Evolutionary conservation across 23 red algal species (phyloP), one percentile per base, ranked within the genome.

Genomic region (Pyropia haitanensis): DNA sequence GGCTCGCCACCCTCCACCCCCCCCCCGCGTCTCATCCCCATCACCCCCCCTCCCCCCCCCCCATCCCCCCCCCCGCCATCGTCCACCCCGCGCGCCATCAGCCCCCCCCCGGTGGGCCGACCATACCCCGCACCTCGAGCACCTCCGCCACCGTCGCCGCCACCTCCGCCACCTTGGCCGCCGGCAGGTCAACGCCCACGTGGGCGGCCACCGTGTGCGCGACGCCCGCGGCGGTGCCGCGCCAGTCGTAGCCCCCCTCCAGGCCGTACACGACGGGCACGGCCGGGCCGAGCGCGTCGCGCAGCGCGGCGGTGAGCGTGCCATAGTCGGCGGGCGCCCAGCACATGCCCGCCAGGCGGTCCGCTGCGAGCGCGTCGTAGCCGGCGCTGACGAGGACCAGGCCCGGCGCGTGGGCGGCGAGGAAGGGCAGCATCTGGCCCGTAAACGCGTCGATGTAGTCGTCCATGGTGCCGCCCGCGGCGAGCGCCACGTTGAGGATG

Each of bases 371-470:
- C 6, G 94, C 86, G 61, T 98, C 94, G 70, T 91, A 98, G 17
- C 94, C 94, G 6, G 94, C 94, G 24, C 62, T 73, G 18, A 98
- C 85, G 7, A 98, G 70, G 22, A 98, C 22, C 5, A 98, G 78
- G 9, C 87, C 94, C 3, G 76, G 78, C 8, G 57, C 70, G 2
- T 64, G 63, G 26, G 62, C 55, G 22, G 73, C 53, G 14, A 82
- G 57, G 65, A 68, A 84, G 30, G 54, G 68, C 27, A 87, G 63
- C 75, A 89, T 80, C 60, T 76, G 64, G 4, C 80, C 68, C 29
- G 61, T 26, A 71, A 83, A 85, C 51, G 63, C 44, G 21, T 88
- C 64, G 30, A 57, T 54, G 71, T 89, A 96, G 5, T 57, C 78
- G 13, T 61, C 60, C 52, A 68, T 65, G 13, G 54, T 63, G 12